Percentiles rank a stretch among this genome's conserved stretches.
Evolutionary conservation across 2,329 filamentous ascomycete species (phyloP).

Genomic region (Trichoderma asperellum): DNA sequence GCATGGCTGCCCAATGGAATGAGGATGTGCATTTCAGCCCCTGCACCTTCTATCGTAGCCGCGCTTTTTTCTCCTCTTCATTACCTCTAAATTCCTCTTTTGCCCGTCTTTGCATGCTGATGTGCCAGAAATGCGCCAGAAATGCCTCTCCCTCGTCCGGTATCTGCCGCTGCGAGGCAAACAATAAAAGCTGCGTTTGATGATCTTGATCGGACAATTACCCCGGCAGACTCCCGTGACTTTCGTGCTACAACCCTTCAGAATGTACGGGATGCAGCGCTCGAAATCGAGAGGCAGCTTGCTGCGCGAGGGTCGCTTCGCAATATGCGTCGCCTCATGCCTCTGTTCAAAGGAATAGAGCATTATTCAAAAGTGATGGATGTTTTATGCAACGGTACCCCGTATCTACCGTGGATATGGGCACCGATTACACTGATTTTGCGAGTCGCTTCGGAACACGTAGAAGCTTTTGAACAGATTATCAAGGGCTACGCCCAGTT

Average conservation of each 20-base stretch:
- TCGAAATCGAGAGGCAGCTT: neutral
- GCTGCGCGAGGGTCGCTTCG: neutral
- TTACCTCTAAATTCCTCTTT: neutral
- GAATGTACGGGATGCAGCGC: neutral
- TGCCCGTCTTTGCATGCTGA: no score
- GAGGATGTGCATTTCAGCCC: neutral
- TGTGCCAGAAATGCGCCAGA: neutral
- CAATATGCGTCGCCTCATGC: neutral
- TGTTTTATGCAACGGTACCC: conserved; percentile 51
- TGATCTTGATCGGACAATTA: neutral
- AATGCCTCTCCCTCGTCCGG: neutral
- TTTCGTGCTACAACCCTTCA: neutral
- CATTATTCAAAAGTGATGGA: conserved; percentile 42
- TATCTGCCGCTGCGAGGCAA: neutral
- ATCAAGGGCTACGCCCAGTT: neutral
- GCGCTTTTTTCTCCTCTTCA: neutral
- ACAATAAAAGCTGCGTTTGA: neutral
- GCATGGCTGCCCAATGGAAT: neutral
- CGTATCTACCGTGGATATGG: conserved; percentile 52
- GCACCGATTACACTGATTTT: conserved; percentile 45
- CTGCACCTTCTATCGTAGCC: neutral
- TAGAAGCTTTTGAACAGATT: conserved; percentile 7
- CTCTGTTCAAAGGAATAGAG: conserved; percentile 31
- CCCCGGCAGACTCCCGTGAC: neutral
- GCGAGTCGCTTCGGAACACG: neutral